phyloP scores from a whole-genome alignment of 331 rosid genomes.

The Dryas integrifolia region DNA sequence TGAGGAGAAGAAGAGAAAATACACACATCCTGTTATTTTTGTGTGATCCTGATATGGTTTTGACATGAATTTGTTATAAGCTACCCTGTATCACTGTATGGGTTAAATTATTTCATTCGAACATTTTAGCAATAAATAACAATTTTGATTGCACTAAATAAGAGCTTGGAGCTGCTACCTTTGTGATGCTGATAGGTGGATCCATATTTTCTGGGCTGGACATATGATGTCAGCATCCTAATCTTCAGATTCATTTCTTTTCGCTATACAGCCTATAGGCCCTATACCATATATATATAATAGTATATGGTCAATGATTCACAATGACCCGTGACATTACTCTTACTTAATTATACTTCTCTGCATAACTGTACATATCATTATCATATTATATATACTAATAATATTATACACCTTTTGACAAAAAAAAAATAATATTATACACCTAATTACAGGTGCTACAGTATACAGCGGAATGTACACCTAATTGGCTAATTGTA shows the following conservation, averaged over 20 bases:
- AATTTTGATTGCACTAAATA: background rate
- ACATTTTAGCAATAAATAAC: background rate
- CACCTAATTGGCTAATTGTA: too few species aligned
- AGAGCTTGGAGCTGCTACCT: background rate
- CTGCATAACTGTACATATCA: background rate
- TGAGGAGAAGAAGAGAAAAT: background rate
- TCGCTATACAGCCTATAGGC: background rate
- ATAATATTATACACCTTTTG: background rate
- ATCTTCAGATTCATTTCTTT: background rate
- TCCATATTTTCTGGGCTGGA: too few species aligned
- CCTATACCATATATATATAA: too few species aligned
- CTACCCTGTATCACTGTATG: background rate
- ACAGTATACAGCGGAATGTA: too few species aligned
- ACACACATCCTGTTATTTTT: background rate
- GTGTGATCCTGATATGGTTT: background rate
- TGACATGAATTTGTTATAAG: constrained; percentile 3
- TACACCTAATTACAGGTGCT: background rate
- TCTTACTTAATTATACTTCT: background rate
- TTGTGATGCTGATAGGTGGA: background rate
- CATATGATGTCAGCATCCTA: background rate
- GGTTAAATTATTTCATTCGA: constrained; percentile 1
- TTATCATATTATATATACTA: too few species aligned
- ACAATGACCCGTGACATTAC: background rate
- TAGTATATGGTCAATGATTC: background rate
- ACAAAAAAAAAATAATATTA: background rate